A percentile compares a stretch with the other conserved stretches of the same genome.
These are phyloP conservation scores for Rhizophagus sp. DNA, from an alignment of 192 early-diverging fungal genomes.

Conservation along the genomic window DNA sequence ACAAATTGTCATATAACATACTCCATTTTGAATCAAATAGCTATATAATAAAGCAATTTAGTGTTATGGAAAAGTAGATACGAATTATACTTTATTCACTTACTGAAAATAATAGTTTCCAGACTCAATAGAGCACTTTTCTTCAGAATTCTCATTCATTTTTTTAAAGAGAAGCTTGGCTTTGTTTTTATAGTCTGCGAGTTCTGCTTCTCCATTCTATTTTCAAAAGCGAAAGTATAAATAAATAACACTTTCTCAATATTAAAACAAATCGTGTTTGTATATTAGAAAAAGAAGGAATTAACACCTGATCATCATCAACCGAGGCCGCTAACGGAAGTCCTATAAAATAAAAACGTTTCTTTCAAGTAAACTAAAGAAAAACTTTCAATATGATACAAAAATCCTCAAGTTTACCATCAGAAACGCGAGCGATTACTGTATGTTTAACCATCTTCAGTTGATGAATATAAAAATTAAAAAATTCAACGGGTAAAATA, in stretches of 20 bases:
- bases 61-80: not conserved
- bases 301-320: conserved; percentile 86
- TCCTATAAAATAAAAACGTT: conserved; percentile 35
- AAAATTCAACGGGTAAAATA: not conserved
- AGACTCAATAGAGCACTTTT: conserved; percentile 92
- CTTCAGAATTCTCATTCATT: conserved; percentile 83
- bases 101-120: conserved; percentile 89
- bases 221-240: not conserved
- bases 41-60: conserved; percentile 42
- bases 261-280: not conserved
- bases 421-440: conserved; percentile 89
- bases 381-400: not conserved
- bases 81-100: conserved; percentile 12
- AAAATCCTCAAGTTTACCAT: conserved; percentile 49
- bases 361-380: not conserved
- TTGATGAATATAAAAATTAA: not conserved
- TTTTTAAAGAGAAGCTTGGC: conserved; percentile 92
- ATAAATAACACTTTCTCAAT: conserved; percentile 1
- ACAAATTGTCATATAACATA: conserved; percentile 94
- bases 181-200: conserved; percentile 91
- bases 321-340: conserved; percentile 93
- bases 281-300: not conserved
- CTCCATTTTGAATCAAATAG: conserved; percentile 91
- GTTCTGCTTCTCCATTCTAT: conserved; percentile 69
- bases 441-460: conserved; percentile 86